phyloP scores from a whole-genome alignment of 1,284 basidiomycete species.

The Apiotrichum sp. region DNA sequence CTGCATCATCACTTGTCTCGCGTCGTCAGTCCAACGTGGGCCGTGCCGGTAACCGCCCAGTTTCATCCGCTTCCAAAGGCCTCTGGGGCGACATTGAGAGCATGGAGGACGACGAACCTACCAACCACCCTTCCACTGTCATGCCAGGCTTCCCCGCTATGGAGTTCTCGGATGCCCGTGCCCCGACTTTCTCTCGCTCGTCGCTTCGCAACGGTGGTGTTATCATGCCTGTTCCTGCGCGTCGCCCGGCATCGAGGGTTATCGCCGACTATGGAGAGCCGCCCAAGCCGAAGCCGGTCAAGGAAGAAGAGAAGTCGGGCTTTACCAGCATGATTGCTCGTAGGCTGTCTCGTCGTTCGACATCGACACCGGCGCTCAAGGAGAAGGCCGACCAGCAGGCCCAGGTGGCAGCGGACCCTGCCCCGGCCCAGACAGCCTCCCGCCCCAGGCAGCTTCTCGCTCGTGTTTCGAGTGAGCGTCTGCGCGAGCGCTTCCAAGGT shows the following conservation, averaged over 20 bases:
- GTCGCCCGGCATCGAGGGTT: background rate
- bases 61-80: background rate
- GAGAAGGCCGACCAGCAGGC: background rate
- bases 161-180: slow-evolving; percentile 8
- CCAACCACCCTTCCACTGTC: slow-evolving; percentile 8
- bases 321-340: background rate
- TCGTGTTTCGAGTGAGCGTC: background rate
- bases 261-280: background rate
- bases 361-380: background rate
- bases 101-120: background rate
- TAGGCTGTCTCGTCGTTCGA: background rate
- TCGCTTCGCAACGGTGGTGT: slow-evolving; percentile 2
- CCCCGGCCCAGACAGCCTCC: background rate
- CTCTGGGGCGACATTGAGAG: background rate
- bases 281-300: background rate
- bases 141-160: slow-evolving; percentile 8
- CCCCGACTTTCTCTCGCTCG: slow-evolving; percentile 11
- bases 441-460: background rate
- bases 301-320: background rate
- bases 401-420: background rate
- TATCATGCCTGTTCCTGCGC: slow-evolving; percentile 8
- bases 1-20: too few species aligned
- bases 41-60: background rate
- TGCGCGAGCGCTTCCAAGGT: background rate
- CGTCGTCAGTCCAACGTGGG: background rate